Evolutionary conservation across 495 filamentous ascomycete species (phyloP), one percentile per base, ranked within the genome.

Genomic region (Glonium stellatum): DNA sequence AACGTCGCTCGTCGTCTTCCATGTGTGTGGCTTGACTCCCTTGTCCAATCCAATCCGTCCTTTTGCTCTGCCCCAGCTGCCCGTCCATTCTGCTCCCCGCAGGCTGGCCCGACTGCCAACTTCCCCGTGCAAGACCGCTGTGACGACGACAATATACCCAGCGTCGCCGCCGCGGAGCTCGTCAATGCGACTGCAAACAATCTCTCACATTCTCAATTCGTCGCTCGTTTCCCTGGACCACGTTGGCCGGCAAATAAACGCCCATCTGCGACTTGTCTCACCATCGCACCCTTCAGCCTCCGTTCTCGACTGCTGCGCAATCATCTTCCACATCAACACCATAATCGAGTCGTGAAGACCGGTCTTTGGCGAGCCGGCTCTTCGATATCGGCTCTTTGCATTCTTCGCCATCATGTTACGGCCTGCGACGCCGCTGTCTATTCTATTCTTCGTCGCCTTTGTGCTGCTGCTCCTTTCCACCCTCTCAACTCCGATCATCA

Each of bases 401-500:
- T 65, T 54, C 58, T 55, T 59, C 62, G 60, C 66, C 72, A 80
- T 76, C 71, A 79, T 87, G 73, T 73, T 97, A 71, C 89, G 92
- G 65, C 93, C 93, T 54, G 93, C 93, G 68, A 98, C 93, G 41
- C 92, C 93, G 60, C 78, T 98, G 70, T 86, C 90, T 64, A 75
- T 96, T 60, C 77, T 97, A 68, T 86, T 97, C 55, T 82, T 95
- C 56, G 77, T 83, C 67, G 90, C 92, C 59, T 97, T 98, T 76
- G 85, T 76, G 52, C 79, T 97, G 34, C 78, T 98, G 21, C 75
- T 97, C 4, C 77, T 98, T 21, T 88, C 90, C n/a, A 88, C 90
- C 39, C 73, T 98, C 21, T 95, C 91, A n/a, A 92, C 91, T 0
- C 93, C 93, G 11, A 89, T 98, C 63, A 84, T 98, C 69, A 86